A percentile compares a stretch with the other conserved stretches of the same genome.
Evolutionary conservation across 2,329 filamentous ascomycete genomes (phyloP).

Genomic region (Penicillium sp.): DNA sequence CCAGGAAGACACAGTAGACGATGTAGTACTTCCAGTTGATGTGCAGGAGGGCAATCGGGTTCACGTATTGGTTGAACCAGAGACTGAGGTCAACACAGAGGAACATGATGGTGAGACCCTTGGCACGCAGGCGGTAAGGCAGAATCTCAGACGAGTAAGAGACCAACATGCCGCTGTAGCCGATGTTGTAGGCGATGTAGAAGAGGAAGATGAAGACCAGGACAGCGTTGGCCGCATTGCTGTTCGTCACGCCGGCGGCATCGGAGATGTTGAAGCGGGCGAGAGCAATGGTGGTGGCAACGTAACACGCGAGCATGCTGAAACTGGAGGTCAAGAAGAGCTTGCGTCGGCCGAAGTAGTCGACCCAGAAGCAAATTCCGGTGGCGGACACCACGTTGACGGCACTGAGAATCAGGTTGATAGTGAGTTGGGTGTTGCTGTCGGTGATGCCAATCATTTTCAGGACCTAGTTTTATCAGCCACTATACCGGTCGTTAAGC

Average conservation of each 20-base stretch:
- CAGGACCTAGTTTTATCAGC: slow-evolving; percentile 15
- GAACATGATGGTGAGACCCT: slow-evolving; percentile 47
- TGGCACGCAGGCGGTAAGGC: slow-evolving; percentile 53
- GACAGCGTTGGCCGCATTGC: not conserved
- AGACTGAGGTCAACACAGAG: slow-evolving; percentile 34
- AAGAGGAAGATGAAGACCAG: slow-evolving; percentile 18
- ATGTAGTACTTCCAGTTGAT: slow-evolving; percentile 44
- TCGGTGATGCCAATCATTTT: slow-evolving; percentile 20
- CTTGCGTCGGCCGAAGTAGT: slow-evolving; percentile 17
- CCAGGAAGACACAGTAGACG: slow-evolving; percentile 40
- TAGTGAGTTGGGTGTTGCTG: slow-evolving; percentile 17
- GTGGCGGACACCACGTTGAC: slow-evolving; percentile 22
- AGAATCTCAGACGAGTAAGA: slow-evolving; percentile 52
- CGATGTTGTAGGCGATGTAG: slow-evolving; percentile 18
- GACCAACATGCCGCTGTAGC: slow-evolving; percentile 33
- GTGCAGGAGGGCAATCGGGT: slow-evolving; percentile 29
- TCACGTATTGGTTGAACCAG: slow-evolving; percentile 43
- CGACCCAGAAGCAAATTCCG: slow-evolving; percentile 21
- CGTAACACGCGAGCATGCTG: slow-evolving; percentile 15
- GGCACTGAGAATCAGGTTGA: slow-evolving; percentile 19
- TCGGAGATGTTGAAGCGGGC: slow-evolving; percentile 10
- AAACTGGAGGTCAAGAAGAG: slow-evolving; percentile 17
- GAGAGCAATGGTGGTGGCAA: slow-evolving; percentile 14
- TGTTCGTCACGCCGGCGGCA: not conserved
- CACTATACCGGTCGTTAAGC: not conserved